phyloP scores from a whole-genome alignment of 108 stramenopile species.

The Stephanodiscus triporus region DNA sequence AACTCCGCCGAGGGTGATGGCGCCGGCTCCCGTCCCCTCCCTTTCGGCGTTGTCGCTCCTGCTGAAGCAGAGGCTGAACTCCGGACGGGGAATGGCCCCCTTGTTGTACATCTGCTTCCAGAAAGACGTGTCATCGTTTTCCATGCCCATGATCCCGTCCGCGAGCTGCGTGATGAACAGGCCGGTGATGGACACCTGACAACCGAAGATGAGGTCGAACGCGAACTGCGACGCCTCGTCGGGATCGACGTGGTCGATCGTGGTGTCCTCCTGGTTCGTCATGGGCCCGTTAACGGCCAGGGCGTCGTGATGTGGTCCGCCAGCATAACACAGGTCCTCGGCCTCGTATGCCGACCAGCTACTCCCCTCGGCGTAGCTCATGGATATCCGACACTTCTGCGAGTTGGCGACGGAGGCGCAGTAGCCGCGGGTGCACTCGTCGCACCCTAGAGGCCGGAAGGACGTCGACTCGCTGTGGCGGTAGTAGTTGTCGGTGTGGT shows the following conservation, averaged over 20 bases:
- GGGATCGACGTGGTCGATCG: slow-evolving; percentile 61
- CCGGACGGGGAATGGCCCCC: slow-evolving; percentile 45
- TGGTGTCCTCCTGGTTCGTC: slow-evolving; percentile 1
- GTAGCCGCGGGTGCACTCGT: slow-evolving; percentile 36
- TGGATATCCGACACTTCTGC: slow-evolving; percentile 46
- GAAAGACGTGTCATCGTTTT: slow-evolving; percentile 54
- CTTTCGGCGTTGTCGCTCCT: slow-evolving; percentile 50
- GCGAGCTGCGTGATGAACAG: slow-evolving; percentile 95
- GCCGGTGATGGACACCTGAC: slow-evolving; percentile 88
- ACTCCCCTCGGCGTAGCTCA: slow-evolving; percentile 80
- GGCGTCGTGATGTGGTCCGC: slow-evolving; percentile 64
- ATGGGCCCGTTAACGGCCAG: slow-evolving; percentile 26
- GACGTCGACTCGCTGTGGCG: slow-evolving; percentile 9
- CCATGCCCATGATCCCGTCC: slow-evolving; percentile 97
- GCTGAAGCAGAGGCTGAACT: slow-evolving; percentile 74
- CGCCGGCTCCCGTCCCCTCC: slow-evolving; percentile 74
- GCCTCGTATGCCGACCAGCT: slow-evolving; percentile 80
- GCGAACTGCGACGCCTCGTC: slow-evolving; percentile 53
- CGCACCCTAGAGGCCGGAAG: slow-evolving; percentile 36
- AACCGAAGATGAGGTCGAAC: slow-evolving; percentile 90
- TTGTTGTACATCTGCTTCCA: slow-evolving; percentile 75
- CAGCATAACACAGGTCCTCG: slow-evolving; percentile 67
- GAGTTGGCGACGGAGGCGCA: slow-evolving; percentile 24
- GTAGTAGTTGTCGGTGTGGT: slow-evolving; percentile 70
- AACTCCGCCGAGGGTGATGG: slow-evolving; percentile 89